Percentiles rank a stretch among this genome's conserved stretches.
Evolutionary conservation across 176 grass and related monocot species (phyloP).

Genomic region (Aegilops umbellulata): DNA sequence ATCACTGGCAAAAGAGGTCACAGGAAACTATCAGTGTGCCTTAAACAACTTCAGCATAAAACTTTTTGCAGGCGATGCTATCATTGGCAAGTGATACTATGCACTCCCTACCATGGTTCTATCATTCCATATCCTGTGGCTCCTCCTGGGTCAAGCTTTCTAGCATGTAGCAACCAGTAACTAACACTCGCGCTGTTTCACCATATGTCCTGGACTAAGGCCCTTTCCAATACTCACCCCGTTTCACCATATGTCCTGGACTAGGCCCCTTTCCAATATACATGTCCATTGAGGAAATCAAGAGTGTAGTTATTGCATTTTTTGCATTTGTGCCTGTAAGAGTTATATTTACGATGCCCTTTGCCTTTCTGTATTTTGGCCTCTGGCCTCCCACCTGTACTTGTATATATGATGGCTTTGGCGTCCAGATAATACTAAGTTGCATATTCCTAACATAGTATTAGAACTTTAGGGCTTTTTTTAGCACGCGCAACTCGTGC

Average conservation of each 20-base stretch:
- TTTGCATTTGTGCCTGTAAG: background rate
- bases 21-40: conserved; percentile 25
- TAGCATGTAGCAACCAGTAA: conserved; percentile 4
- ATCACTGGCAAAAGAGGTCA: conserved; percentile 58
- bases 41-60: background rate
- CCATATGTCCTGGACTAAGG: background rate
- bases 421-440: too few species aligned
- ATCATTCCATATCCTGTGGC: background rate
- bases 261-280: background rate
- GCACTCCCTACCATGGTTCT: background rate
- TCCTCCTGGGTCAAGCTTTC: background rate
- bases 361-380: too few species aligned
- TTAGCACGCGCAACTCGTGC: too few species aligned
- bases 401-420: too few species aligned
- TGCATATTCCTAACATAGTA: too few species aligned
- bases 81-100: conserved; percentile 1
- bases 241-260: background rate
- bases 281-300: background rate
- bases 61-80: background rate
- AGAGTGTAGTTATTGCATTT: background rate
- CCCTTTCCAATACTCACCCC: background rate
- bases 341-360: too few species aligned
- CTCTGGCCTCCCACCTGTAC: too few species aligned
- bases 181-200: background rate
- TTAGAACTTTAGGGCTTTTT: too few species aligned